These are phyloP conservation scores for Botrytis squamosa DNA, from an alignment of 2,329 filamentous ascomycete species.

Conservation along the genomic window DNA sequence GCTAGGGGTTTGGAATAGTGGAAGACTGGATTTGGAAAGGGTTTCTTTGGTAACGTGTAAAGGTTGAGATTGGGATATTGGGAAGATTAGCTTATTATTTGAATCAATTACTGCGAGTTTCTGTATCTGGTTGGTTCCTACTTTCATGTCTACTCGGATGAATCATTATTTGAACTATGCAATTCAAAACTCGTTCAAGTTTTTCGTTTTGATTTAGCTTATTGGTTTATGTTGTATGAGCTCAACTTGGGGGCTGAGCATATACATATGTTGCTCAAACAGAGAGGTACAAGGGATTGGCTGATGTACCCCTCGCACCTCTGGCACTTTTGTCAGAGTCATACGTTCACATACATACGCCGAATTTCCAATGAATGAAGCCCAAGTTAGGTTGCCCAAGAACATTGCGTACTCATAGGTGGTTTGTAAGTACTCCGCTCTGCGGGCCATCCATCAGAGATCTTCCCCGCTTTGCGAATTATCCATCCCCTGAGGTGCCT, in stretches of 20 bases:
- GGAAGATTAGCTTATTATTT: background rate
- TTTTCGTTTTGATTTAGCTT: fast-evolving
- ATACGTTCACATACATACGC: no score
- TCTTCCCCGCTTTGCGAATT: no score
- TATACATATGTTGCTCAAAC: background rate
- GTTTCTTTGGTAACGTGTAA: background rate
- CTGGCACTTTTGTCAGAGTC: no score
- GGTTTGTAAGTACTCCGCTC: no score
- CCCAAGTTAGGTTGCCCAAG: no score
- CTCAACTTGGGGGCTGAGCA: background rate
- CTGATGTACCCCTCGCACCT: no score
- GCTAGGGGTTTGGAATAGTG: background rate
- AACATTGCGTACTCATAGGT: no score
- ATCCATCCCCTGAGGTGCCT: no score
- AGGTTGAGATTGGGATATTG: background rate
- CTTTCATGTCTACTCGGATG: background rate
- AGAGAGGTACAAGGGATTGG: no score
- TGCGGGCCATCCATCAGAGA: no score
- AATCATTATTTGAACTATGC: background rate
- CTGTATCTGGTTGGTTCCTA: background rate
- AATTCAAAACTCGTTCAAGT: background rate
- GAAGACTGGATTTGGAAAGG: no score
- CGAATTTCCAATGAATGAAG: no score
- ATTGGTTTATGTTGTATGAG: background rate
- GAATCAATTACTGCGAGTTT: background rate